phyloP scores from a whole-genome alignment of 352 stramenopile genomes.

The Phytophthora palmivora region DNA sequence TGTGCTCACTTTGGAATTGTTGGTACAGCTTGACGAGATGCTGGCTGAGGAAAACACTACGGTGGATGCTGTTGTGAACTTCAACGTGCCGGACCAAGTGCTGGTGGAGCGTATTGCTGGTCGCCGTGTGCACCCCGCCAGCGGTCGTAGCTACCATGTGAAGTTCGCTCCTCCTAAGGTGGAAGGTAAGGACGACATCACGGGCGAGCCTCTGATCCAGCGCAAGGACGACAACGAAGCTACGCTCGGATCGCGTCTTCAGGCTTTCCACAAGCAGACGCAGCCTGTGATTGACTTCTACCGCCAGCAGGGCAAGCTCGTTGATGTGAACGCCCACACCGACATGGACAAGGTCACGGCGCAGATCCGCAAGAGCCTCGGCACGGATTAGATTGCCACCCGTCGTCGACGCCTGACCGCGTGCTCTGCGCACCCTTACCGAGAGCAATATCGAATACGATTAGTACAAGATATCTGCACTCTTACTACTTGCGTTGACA shows the following conservation, averaged over 20 bases:
- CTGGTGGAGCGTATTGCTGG: constrained; percentile 97
- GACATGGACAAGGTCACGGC: constrained; percentile 84
- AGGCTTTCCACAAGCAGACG: constrained; percentile 97
- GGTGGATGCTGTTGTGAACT: constrained; percentile 94
- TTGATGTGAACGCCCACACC: constrained; percentile 92
- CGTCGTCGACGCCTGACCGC: background rate
- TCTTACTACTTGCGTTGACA: constrained; percentile 17
- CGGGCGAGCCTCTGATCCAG: constrained; percentile 97
- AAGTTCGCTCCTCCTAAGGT: constrained; percentile 97
- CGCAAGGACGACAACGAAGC: constrained; percentile 97
- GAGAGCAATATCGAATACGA: constrained; percentile 30
- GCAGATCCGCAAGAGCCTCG: constrained; percentile 83
- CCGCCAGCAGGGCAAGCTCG: constrained; percentile 84
- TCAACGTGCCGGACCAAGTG: constrained; percentile 96
- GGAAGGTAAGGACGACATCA: constrained; percentile 91
- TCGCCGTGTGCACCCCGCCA: constrained; percentile 96
- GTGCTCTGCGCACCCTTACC: constrained; percentile 2
- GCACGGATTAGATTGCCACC: constrained; percentile 60
- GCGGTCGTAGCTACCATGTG: constrained; percentile 96
- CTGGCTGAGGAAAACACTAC: constrained; percentile 89
- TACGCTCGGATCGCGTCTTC: constrained; percentile 92
- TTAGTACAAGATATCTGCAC: constrained; percentile 16
- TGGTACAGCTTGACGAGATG: constrained; percentile 96
- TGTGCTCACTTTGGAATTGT: constrained; percentile 12
- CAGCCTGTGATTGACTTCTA: constrained; percentile 95